Conservation (phyloP, 331 rosid genomes). For the Saraca asoca region DNA sequence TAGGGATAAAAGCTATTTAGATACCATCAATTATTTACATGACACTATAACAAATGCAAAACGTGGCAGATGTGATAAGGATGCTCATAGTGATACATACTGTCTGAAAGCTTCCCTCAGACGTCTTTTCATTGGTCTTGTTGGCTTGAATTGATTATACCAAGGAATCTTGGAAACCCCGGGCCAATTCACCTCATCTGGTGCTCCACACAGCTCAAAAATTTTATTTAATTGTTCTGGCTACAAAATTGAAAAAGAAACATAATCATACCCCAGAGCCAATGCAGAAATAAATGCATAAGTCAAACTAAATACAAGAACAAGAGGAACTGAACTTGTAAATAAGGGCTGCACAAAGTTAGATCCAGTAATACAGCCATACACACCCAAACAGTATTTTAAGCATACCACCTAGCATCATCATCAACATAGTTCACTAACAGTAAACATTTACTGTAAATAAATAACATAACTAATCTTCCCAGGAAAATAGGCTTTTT, state of each 20-base stretch:
- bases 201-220: constrained; percentile 95
- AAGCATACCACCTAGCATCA: constrained; percentile 1
- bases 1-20: not conserved
- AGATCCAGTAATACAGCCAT: too few species aligned
- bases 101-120: constrained; percentile 87
- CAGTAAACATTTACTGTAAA: not conserved
- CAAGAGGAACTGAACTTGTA: not conserved
- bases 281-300: constrained; percentile 2
- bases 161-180: constrained; percentile 93
- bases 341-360: not conserved
- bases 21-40: constrained; percentile 1
- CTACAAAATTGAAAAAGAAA: constrained; percentile 52
- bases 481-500: constrained; percentile 7
- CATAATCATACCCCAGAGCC: not conserved
- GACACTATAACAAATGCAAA: not conserved
- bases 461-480: not conserved
- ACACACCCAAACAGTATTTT: too few species aligned
- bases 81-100: constrained; percentile 53
- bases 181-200: constrained; percentile 95
- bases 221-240: constrained; percentile 92
- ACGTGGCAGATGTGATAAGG: not conserved
- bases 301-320: not conserved
- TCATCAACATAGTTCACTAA: not conserved
- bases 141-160: constrained; percentile 94
- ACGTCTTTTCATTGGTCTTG: constrained; percentile 88